Evolutionary conservation across 768 basidiomycete species (phyloP), one percentile per base, ranked within the genome.

Genomic region (Termitomyces sp.): DNA sequence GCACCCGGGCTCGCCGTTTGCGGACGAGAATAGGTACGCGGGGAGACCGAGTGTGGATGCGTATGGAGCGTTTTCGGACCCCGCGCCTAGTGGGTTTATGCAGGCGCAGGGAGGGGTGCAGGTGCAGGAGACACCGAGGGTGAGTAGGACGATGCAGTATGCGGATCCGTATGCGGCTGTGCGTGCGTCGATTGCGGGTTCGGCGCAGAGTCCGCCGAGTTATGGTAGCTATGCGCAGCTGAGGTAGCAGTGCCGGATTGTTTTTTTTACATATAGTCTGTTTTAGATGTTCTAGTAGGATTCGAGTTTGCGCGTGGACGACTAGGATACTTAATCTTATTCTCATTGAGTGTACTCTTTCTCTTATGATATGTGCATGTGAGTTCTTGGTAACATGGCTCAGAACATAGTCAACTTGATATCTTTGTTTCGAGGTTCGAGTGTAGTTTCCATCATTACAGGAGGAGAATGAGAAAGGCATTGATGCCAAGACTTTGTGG

Each of bases 121-220:
- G 73, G 78, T 48, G 70, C 70, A 59, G 77, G 68, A 75, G 33
- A 75, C 72, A 2, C 81, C 83, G 18, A 80, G 84, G 28, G 75
- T 94, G 40, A 94, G 92, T 70, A 75, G 92, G 68, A 95, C 94
- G 54, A 94, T 96, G 93, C 92, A 94, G 69, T 91, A 93, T 65
- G 92, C 91, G 24, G 88, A 94, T 66, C 92, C 92, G 9, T 94
- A 93, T 66, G 88, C 90, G 13, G 87, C 87, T 11, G 89, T 93
- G 36, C 79, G 89, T 18, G 86, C 87, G 8, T 77, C 79, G 5
- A 70, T 89, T 56, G 73, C 70, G 41, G 70, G 69, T 32, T 70
- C 55, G 59, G 67, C 71, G 30, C 66, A 75, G 38, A 49, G 50
- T 8, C 55, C 62, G 40, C 78, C 82, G 14, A 77, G 76, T 58